Conservation (phyloP, 768 basidiomycete genomes). For the Myochromella boudieri region DNA sequence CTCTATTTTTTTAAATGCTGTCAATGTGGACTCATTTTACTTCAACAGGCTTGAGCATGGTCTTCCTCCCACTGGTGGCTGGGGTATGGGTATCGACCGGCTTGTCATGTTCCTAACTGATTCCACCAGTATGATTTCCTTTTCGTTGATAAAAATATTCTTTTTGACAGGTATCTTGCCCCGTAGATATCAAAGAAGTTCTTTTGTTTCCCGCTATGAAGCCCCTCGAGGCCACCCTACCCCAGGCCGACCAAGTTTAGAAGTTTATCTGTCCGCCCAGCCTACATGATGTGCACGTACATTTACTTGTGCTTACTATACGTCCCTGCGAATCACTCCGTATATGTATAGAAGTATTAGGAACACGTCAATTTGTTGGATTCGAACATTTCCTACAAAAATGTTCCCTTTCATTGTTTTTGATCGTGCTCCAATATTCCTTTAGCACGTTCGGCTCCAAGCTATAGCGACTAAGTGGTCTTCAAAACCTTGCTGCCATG, state of each 20-base stretch:
- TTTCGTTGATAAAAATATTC: background rate
- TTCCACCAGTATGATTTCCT: conserved; percentile 69
- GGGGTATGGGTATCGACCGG: conserved; percentile 95
- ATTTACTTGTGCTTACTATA: no score
- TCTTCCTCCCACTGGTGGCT: conserved; percentile 95
- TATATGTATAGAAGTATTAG: no score
- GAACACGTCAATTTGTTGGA: no score
- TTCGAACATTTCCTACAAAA: no score
- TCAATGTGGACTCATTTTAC: conserved; percentile 1
- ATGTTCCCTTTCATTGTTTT: no score
- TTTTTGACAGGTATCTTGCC: background rate
- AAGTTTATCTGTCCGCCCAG: conserved; percentile 5
- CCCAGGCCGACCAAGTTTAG: conserved; percentile 27
- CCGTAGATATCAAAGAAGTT: conserved; percentile 92
- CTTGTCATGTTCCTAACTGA: conserved; percentile 99
- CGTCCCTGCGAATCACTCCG: no score
- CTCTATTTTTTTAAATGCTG: conserved; percentile 18
- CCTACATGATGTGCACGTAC: no score
- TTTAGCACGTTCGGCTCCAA: no score
- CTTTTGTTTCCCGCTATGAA: conserved; percentile 97
- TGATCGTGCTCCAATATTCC: no score
- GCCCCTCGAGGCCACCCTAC: conserved; percentile 57
- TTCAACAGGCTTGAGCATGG: conserved; percentile 85
- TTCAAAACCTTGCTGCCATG: no score
- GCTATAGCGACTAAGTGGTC: no score